Evolutionary conservation across 1,139 yeast species (phyloP).

Genomic region (Candida neerlandica): DNA sequence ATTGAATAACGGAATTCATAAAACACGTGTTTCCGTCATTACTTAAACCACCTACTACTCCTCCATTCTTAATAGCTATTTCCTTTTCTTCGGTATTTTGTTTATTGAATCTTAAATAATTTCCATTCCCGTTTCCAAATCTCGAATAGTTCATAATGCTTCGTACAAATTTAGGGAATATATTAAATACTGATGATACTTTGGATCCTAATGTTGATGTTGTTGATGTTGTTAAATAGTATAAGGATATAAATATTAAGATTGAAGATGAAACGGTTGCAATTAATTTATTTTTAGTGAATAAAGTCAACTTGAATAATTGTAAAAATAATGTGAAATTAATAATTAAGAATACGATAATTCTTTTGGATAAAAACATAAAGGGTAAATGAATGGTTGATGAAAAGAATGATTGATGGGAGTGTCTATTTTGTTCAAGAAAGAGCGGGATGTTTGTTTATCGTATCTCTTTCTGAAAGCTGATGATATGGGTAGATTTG

Average conservation of each 20-base stretch:
- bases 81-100: slow-evolving; percentile 30
- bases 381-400: background rate
- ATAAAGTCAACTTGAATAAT: slow-evolving; percentile 14
- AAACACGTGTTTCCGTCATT: slow-evolving; percentile 94
- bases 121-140: slow-evolving; percentile 10
- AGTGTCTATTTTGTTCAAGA: background rate
- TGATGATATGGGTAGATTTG: background rate
- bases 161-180: slow-evolving; percentile 18
- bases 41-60: slow-evolving; percentile 78
- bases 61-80: slow-evolving; percentile 58
- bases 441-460: background rate
- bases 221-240: slow-evolving; percentile 12
- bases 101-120: slow-evolving; percentile 17
- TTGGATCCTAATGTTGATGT: slow-evolving; percentile 10
- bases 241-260: slow-evolving; percentile 12
- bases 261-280: slow-evolving; percentile 14
- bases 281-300: slow-evolving; percentile 12
- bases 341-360: slow-evolving; percentile 10
- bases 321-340: slow-evolving; percentile 10
- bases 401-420: background rate
- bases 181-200: slow-evolving; percentile 10
- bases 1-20: slow-evolving; percentile 87
- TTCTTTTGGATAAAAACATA: slow-evolving; percentile 9
- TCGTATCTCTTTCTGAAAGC: background rate
- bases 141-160: slow-evolving; percentile 20